phyloP scores from a whole-genome alignment of 108 stramenopile species.

The Nannochloropsis granulata region DNA sequence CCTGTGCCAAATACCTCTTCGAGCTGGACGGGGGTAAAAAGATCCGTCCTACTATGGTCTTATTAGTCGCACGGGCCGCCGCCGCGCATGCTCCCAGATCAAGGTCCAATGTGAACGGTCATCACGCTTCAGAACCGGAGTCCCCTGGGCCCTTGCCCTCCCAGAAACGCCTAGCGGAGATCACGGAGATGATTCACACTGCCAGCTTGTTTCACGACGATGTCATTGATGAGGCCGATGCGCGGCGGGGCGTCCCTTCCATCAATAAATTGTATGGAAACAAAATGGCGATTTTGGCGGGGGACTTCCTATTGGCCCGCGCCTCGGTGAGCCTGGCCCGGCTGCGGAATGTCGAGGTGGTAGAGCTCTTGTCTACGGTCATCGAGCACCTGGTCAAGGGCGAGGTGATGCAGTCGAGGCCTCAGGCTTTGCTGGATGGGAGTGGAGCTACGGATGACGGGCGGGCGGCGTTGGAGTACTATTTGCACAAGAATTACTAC shows the following conservation, averaged over 20 bases:
- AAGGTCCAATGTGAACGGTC: background rate
- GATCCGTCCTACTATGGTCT: conserved; percentile 43
- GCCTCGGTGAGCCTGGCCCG: conserved; percentile 81
- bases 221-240: conserved; percentile 91
- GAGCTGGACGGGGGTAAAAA: conserved; percentile 46
- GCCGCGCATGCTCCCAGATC: background rate
- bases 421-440: background rate
- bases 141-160: conserved; percentile 4
- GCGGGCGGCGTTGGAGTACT: conserved; percentile 43
- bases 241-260: conserved; percentile 68
- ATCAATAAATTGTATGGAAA: conserved; percentile 89
- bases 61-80: conserved; percentile 6
- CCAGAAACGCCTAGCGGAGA: conserved; percentile 86
- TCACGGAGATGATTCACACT: conserved; percentile 97
- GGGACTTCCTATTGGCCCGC: conserved; percentile 89
- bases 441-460: background rate
- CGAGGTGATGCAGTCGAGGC: conserved; percentile 73
- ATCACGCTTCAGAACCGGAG: background rate
- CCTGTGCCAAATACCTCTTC: conserved; percentile 38
- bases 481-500: conserved; percentile 89
- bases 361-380: conserved; percentile 88
- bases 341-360: conserved; percentile 77
- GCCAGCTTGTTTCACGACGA: conserved; percentile 94
- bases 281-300: conserved; percentile 95
- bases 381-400: conserved; percentile 96